These are phyloP conservation scores for Triticum timopheevii DNA, from an alignment of 176 grass and related monocot species.

Conservation along the genomic window DNA sequence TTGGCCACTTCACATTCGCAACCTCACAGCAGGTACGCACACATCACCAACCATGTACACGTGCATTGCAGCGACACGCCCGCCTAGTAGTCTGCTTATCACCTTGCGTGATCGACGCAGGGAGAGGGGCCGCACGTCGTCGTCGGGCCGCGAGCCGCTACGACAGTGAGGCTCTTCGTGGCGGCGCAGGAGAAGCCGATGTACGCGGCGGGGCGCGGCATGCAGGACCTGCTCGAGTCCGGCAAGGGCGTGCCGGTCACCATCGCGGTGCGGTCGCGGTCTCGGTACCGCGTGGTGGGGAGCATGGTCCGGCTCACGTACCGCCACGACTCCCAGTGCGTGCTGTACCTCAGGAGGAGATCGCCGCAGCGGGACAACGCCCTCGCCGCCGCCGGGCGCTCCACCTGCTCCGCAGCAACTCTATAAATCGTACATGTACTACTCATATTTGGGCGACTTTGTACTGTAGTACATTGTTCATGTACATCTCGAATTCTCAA, in stretches of 20 bases:
- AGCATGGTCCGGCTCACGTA: slow-evolving; percentile 58
- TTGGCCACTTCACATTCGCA: slow-evolving; percentile 67
- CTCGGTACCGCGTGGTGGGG: slow-evolving; percentile 53
- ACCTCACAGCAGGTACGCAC: slow-evolving; percentile 18
- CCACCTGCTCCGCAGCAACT: slow-evolving; percentile 39
- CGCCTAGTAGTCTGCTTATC: too few relatives aligned
- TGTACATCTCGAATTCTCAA: not conserved
- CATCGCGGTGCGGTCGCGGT: slow-evolving; percentile 48
- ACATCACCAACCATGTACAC: too few relatives aligned
- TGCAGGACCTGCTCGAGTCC: slow-evolving; percentile 80
- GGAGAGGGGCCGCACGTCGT: slow-evolving; percentile 49
- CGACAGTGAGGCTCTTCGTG: slow-evolving; percentile 44
- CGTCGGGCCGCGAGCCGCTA: not conserved
- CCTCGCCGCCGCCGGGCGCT: slow-evolving; percentile 28
- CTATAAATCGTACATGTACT: too few relatives aligned
- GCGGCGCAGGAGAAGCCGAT: slow-evolving; percentile 73
- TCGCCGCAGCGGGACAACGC: slow-evolving; percentile 18
- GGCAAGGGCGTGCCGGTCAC: slow-evolving; percentile 53
- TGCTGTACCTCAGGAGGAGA: slow-evolving; percentile 50
- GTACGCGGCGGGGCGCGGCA: slow-evolving; percentile 77
- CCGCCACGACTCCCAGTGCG: slow-evolving; percentile 54
- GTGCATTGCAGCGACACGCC: too few relatives aligned
- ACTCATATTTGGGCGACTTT: not conserved
- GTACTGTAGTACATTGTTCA: not conserved
- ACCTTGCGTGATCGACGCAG: not conserved